A percentile compares a stretch with the other conserved stretches of the same genome.
Evolutionary conservation across 192 early-diverging fungal genomes (phyloP).

Genomic region (Helicostylum pulchrum): DNA sequence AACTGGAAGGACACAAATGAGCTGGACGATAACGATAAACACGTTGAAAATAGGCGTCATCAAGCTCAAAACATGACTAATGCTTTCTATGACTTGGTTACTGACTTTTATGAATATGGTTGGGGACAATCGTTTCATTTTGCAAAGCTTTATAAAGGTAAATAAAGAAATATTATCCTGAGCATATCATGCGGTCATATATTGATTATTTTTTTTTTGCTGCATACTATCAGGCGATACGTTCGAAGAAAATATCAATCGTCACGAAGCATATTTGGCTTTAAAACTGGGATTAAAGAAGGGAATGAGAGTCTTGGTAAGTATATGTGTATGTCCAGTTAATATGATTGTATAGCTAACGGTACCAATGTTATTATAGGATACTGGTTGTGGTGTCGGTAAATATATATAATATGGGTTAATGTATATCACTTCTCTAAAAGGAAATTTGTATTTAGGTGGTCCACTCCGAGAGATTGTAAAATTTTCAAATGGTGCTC

Average conservation of each 20-base stretch:
- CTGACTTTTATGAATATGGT: slow-evolving; percentile 46
- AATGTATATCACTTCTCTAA: not conserved
- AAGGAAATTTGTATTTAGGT: slow-evolving; percentile 13
- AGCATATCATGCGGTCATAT: not conserved
- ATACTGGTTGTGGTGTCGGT: slow-evolving; percentile 92
- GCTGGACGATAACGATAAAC: slow-evolving; percentile 34
- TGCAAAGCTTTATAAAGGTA: slow-evolving; percentile 64
- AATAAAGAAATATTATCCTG: not conserved
- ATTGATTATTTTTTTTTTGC: not conserved
- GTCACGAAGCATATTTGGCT: slow-evolving; percentile 82
- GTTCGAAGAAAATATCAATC: slow-evolving; percentile 73
- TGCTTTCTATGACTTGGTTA: slow-evolving; percentile 44
- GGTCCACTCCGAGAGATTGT: slow-evolving; percentile 87
- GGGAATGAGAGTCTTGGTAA: slow-evolving; percentile 69
- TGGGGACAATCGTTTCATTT: slow-evolving; percentile 93
- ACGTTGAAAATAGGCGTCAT: slow-evolving; percentile 29
- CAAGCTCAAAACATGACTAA: slow-evolving; percentile 44
- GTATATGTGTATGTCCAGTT: slow-evolving; percentile 25
- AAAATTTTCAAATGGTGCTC: slow-evolving; percentile 63
- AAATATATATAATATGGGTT: not conserved
- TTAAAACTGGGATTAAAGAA: slow-evolving; percentile 58
- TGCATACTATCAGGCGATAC: slow-evolving; percentile 48
- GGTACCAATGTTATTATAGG: slow-evolving; percentile 33
- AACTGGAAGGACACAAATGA: slow-evolving; percentile 42
- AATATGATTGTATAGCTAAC: not conserved